These are phyloP conservation scores for Lipomyces yamanashiensis DNA, from an alignment of 805 yeast species.

Conservation along the genomic window DNA sequence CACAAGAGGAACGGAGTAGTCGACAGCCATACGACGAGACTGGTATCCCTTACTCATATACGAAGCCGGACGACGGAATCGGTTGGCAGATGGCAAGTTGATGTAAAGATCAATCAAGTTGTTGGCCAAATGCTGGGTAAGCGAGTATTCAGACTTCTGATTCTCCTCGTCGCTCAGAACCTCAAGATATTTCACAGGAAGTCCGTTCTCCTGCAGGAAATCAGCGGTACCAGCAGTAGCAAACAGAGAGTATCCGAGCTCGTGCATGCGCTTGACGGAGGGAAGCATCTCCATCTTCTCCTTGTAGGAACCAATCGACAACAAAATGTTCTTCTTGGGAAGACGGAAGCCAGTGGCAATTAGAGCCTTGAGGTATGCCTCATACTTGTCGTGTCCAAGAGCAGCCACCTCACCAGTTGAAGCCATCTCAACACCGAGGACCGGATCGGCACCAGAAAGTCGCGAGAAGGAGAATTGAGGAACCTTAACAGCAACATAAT, in stretches of 20 bases:
- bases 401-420: constrained; percentile 99
- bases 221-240: constrained; percentile 99
- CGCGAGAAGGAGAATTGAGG: constrained; percentile 98
- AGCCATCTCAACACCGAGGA: constrained; percentile 98
- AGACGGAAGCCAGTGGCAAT: constrained; percentile 93
- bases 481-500: constrained; percentile 94
- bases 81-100: constrained; percentile 94
- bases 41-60: constrained; percentile 97
- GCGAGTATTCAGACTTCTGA: constrained; percentile 90
- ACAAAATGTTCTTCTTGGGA: constrained; percentile 91
- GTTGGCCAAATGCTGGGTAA: constrained; percentile 95
- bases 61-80: constrained; percentile 98
- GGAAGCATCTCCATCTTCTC: constrained; percentile 95
- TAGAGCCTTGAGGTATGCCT: constrained; percentile 93
- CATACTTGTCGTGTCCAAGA: constrained; percentile 94
- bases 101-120: constrained; percentile 94
- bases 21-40: constrained; percentile 99
- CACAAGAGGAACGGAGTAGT: constrained; percentile 94
- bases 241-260: constrained; percentile 85
- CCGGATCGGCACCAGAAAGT: constrained; percentile 97
- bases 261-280: constrained; percentile 74
- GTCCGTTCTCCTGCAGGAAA: constrained; percentile 90
- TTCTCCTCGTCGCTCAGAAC: constrained; percentile 54
- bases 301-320: constrained; percentile 95
- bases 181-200: constrained; percentile 95